These are phyloP conservation scores for Alternaria sp. DNA, from an alignment of 2,329 filamentous ascomycete species.

Conservation along the genomic window DNA sequence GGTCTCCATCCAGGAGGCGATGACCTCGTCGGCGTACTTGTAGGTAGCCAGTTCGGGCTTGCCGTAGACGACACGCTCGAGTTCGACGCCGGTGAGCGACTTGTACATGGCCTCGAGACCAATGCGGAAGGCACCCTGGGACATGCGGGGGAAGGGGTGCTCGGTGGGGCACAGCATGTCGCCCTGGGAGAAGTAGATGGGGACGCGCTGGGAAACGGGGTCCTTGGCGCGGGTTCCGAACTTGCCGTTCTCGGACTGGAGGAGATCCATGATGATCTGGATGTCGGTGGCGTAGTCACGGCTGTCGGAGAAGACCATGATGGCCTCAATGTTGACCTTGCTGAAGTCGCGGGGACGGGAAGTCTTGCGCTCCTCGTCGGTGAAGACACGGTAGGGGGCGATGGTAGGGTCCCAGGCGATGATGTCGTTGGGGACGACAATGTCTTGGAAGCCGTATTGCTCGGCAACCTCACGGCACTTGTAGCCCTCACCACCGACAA, in stretches of 20 bases:
- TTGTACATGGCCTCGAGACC: conserved; percentile 77
- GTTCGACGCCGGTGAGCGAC: conserved; percentile 70
- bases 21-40: conserved; percentile 77
- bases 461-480: conserved; percentile 76
- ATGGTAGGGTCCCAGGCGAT: conserved; percentile 72
- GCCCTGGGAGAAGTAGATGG: conserved; percentile 75
- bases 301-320: conserved; percentile 76
- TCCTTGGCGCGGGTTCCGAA: conserved; percentile 70
- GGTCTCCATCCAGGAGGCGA: conserved; percentile 76
- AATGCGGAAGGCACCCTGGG: conserved; percentile 77
- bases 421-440: conserved; percentile 76
- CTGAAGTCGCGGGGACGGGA: conserved; percentile 75
- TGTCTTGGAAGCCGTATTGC: conserved; percentile 75
- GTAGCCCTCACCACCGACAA: conserved; percentile 77
- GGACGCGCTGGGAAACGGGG: conserved; percentile 69
- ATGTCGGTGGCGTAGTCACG: conserved; percentile 77
- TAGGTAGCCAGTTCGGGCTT: conserved; percentile 79
- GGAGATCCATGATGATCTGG: conserved; percentile 77
- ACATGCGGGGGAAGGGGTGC: conserved; percentile 71
- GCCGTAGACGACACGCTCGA: conserved; percentile 78
- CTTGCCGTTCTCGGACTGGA: conserved; percentile 71
- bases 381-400: conserved; percentile 72
- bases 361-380: conserved; percentile 69
- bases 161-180: conserved; percentile 66
- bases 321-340: conserved; percentile 74